Percentiles rank a stretch among this genome's conserved stretches.
Conservation (phyloP, 805 yeast genomes). For the Yamadazyma phyllophila region DNA sequence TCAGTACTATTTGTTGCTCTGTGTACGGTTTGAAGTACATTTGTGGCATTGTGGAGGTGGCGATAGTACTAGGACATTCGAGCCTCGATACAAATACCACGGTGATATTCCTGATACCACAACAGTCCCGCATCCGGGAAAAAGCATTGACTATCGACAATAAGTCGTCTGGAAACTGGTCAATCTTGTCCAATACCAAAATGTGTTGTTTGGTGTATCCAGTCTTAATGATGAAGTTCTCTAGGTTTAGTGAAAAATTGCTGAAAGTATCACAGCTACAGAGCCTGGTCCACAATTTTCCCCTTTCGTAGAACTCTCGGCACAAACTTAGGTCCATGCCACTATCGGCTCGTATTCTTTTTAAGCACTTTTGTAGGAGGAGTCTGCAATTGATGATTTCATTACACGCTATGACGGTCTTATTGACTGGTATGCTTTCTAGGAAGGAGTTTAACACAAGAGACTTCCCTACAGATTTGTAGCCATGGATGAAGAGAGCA, state of each 20-base stretch:
- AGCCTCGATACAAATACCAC: conserved; percentile 42
- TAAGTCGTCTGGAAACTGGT: conserved; percentile 43
- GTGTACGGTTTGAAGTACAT: conserved; percentile 40
- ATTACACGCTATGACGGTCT: conserved; percentile 42
- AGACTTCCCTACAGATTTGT: conserved; percentile 49
- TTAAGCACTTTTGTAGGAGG: conserved; percentile 42
- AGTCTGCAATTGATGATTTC: conserved; percentile 41
- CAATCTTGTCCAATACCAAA: conserved; percentile 48
- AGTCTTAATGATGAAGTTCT: conserved; percentile 33
- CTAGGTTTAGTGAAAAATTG: conserved; percentile 40
- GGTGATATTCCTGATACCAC: conserved; percentile 28
- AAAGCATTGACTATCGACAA: conserved; percentile 41
- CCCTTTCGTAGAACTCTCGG: conserved; percentile 24
- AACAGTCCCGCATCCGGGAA: conserved; percentile 42
- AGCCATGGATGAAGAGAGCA: conserved; percentile 46
- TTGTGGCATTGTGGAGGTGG: conserved; percentile 40
- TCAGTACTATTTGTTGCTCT: conserved; percentile 32
- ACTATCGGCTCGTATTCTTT: conserved; percentile 35
- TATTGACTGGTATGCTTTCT: conserved; percentile 22
- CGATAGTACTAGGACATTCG: conserved; percentile 35
- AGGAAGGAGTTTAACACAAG: conserved; percentile 33
- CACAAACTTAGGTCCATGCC: conserved; percentile 23
- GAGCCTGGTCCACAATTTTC: conserved; percentile 23
- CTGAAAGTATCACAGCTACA: conserved; percentile 40
- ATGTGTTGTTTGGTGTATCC: conserved; percentile 36